Evolutionary conservation across 1,284 basidiomycete species (phyloP).

Genomic region (Omphalotus olearius): DNA sequence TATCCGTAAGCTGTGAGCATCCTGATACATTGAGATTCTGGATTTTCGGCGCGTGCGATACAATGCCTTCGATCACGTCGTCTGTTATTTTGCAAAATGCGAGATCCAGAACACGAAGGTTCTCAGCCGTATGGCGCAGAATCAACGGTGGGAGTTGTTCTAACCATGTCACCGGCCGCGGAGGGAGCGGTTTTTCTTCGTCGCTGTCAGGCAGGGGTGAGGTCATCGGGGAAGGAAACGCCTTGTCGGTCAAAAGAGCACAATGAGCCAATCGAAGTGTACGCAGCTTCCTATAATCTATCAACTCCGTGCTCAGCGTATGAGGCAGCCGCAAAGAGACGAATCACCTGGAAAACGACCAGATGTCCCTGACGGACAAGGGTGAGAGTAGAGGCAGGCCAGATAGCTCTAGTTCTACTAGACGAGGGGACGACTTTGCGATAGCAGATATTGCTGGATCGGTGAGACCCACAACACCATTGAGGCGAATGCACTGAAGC

Average conservation of each 20-base stretch:
- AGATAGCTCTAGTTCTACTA: slow-evolving; percentile 82
- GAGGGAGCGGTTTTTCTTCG: slow-evolving; percentile 47
- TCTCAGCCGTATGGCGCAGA: slow-evolving; percentile 59
- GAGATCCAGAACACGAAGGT: slow-evolving; percentile 75
- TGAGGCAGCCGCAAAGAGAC: slow-evolving; percentile 5
- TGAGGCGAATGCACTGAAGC: slow-evolving; percentile 73
- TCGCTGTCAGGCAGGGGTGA: slow-evolving; percentile 21
- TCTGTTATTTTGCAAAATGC: slow-evolving; percentile 79
- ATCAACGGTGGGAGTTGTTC: slow-evolving; percentile 57
- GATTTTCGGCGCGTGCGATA: slow-evolving; percentile 76
- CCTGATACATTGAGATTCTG: slow-evolving; percentile 80
- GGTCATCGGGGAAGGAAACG: slow-evolving; percentile 60
- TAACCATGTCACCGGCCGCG: slow-evolving; percentile 51
- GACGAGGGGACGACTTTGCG: slow-evolving; percentile 69
- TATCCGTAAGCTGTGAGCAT: slow-evolving; percentile 79
- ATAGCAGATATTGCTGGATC: slow-evolving; percentile 73
- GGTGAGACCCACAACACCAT: slow-evolving; percentile 65
- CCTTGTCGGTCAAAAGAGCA: slow-evolving; percentile 67
- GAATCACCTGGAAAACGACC: slow-evolving; percentile 61
- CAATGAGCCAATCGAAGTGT: slow-evolving; percentile 75
- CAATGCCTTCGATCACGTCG: slow-evolving; percentile 73
- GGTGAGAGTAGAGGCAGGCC: slow-evolving; percentile 73
- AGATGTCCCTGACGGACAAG: slow-evolving; percentile 73
- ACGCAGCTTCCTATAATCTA: slow-evolving; percentile 54
- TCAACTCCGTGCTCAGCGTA: slow-evolving; percentile 13